These are phyloP conservation scores for Camillea tinctor DNA, from an alignment of 2,329 filamentous ascomycete genomes.

Conservation along the genomic window DNA sequence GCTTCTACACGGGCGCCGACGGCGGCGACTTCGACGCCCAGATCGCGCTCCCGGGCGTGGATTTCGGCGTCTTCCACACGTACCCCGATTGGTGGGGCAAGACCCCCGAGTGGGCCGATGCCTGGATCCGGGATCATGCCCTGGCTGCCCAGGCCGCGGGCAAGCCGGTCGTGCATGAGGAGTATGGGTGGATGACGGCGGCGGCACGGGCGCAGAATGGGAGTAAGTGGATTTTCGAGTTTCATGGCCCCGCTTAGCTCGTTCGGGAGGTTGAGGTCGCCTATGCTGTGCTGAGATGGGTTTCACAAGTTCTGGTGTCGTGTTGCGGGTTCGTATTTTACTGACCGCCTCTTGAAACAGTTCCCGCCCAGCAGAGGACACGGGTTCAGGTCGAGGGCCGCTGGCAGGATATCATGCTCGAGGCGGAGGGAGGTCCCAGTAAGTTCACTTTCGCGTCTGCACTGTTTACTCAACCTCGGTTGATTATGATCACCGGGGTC, in stretches of 20 bases:
- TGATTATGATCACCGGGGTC: too few relatives aligned
- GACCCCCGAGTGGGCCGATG: constrained; percentile 33
- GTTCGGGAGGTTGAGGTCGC: too few relatives aligned
- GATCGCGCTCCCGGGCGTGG: constrained; percentile 23
- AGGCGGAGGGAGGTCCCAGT: constrained; percentile 31
- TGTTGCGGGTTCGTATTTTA: constrained; percentile 12
- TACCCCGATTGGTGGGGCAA: constrained; percentile 38
- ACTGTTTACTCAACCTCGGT: too few relatives aligned
- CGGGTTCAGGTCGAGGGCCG: constrained; percentile 43
- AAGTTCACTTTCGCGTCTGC: too few relatives aligned
- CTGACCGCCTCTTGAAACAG: constrained; percentile 21
- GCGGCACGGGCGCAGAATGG: not conserved
- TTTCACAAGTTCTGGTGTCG: constrained; percentile 9
- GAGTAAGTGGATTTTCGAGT: constrained; percentile 49
- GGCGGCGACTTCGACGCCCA: constrained; percentile 51
- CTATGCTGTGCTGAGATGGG: constrained; percentile 47
- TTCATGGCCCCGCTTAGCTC: too few relatives aligned
- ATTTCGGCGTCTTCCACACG: constrained; percentile 37
- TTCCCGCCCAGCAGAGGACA: constrained; percentile 34
- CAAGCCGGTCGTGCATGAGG: constrained; percentile 41
- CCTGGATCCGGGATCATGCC: constrained; percentile 38
- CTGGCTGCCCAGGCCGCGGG: constrained; percentile 38
- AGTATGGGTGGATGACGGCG: constrained; percentile 33
- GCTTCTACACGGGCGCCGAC: constrained; percentile 51
- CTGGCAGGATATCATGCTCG: constrained; percentile 49